Evolutionary conservation across 2,329 filamentous ascomycete species (phyloP).

Genomic region (Pestalotiopsis sp.): DNA sequence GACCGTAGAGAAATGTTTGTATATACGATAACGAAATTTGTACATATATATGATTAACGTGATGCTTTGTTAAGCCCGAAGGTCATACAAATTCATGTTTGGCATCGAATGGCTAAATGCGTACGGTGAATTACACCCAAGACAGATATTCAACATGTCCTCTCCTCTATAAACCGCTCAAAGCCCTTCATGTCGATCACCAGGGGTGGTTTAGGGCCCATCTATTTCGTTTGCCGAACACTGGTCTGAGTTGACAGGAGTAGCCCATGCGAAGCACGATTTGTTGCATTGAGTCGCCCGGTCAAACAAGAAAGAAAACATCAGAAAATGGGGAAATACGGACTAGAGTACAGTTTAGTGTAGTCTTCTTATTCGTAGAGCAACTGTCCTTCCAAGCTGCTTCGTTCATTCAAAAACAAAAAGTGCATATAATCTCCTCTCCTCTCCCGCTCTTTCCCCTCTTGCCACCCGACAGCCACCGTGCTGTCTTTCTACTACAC

Average conservation of each 20-base stretch:
- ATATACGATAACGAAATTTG: neutral
- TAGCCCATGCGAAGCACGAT: neutral
- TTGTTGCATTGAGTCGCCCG: neutral
- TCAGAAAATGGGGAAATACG: constrained; percentile 5
- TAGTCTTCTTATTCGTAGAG: neutral
- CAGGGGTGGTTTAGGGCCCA: no score
- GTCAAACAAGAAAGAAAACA: neutral
- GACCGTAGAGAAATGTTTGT: neutral
- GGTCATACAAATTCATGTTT: neutral
- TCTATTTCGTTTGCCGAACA: neutral
- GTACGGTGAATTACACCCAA: no score
- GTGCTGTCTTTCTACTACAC: neutral
- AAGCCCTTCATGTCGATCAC: no score
- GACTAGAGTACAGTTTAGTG: constrained; percentile 9
- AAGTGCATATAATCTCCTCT: neutral
- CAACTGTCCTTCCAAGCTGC: neutral
- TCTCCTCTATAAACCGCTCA: no score
- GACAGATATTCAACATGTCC: no score
- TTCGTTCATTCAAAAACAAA: neutral
- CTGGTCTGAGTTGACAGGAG: neutral
- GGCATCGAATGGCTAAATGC: neutral
- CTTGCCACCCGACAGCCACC: neutral
- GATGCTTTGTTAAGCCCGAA: neutral
- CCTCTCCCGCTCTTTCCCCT: neutral
- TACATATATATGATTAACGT: neutral